phyloP scores from a whole-genome alignment of 495 filamentous ascomycete species.

The Paragyromitra xinjiangensis region DNA sequence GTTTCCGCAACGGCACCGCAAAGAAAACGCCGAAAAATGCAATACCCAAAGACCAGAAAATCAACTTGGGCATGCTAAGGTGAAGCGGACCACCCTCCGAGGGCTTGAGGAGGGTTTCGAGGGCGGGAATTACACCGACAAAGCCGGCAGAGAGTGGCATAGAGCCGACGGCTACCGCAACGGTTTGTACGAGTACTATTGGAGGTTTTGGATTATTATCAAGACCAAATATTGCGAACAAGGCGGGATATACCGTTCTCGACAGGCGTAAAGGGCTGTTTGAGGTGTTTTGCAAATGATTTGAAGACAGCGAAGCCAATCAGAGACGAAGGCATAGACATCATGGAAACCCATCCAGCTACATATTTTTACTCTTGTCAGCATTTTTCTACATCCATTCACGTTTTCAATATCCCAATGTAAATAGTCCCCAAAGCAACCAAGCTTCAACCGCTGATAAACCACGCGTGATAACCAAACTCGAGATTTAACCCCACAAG shows the following conservation, averaged over 20 bases:
- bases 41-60: constrained; percentile 88
- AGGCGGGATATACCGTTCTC: constrained; percentile 72
- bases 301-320: constrained; percentile 98
- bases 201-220: constrained; percentile 12
- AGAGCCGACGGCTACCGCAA: constrained; percentile 92
- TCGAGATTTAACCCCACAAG: not conserved
- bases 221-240: not conserved
- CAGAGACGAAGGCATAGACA: constrained; percentile 92
- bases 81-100: constrained; percentile 80
- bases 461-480: not conserved
- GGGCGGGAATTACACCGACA: constrained; percentile 84
- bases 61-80: constrained; percentile 76
- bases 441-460: not conserved
- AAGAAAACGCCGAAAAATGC: constrained; percentile 97
- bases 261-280: constrained; percentile 85
- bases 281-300: constrained; percentile 72
- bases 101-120: constrained; percentile 81
- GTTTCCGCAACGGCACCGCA: constrained; percentile 82
- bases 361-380: constrained; percentile 13
- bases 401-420: not conserved
- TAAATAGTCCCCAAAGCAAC: not conserved
- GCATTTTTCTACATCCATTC: constrained; percentile 6
- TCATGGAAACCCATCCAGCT: constrained; percentile 83
- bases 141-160: constrained; percentile 98
- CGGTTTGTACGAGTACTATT: constrained; percentile 85